phyloP scores from a whole-genome alignment of 805 yeast genomes.

The Ogataea paraovalis region DNA sequence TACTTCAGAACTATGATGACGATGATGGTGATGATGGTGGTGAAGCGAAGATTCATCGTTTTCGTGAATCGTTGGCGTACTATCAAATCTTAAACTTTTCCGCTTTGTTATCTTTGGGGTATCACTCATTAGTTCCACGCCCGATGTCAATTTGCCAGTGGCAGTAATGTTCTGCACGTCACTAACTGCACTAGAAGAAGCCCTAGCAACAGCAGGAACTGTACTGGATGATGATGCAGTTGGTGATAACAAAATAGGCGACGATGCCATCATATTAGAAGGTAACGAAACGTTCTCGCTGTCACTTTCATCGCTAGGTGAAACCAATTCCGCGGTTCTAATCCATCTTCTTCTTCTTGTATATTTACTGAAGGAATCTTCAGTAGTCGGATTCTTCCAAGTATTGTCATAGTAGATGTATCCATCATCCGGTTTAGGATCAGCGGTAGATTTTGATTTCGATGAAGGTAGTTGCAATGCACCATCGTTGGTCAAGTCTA shows the following conservation, averaged over 20 bases:
- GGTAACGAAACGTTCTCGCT: neutral
- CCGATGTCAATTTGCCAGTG: conserved; percentile 19
- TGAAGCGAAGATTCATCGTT: conserved; percentile 1
- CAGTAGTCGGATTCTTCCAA: conserved; percentile 89
- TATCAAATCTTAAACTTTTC: conserved; percentile 27
- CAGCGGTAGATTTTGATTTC: conserved; percentile 56
- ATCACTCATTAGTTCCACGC: conserved; percentile 6
- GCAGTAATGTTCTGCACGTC: conserved; percentile 23
- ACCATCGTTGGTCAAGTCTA: conserved; percentile 86
- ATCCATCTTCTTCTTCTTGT: conserved; percentile 96
- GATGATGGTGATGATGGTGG: too few species aligned
- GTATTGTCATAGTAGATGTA: conserved; percentile 87
- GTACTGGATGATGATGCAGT: conserved; percentile 2
- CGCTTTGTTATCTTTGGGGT: conserved; percentile 10
- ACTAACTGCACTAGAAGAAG: conserved; percentile 9
- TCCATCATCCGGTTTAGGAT: conserved; percentile 79
- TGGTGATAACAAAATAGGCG: conserved; percentile 5
- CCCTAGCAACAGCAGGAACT: neutral
- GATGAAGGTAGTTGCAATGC: conserved; percentile 67
- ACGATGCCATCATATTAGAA: neutral
- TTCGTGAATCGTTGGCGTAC: conserved; percentile 15
- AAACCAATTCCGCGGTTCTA: conserved; percentile 82
- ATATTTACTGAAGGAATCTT: conserved; percentile 83
- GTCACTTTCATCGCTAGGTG: conserved; percentile 20
- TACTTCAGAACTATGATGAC: neutral